Percentiles rank a stretch among this genome's conserved stretches.
Conservation (phyloP, 1,284 basidiomycete species). For the Austroboletus niveus region DNA sequence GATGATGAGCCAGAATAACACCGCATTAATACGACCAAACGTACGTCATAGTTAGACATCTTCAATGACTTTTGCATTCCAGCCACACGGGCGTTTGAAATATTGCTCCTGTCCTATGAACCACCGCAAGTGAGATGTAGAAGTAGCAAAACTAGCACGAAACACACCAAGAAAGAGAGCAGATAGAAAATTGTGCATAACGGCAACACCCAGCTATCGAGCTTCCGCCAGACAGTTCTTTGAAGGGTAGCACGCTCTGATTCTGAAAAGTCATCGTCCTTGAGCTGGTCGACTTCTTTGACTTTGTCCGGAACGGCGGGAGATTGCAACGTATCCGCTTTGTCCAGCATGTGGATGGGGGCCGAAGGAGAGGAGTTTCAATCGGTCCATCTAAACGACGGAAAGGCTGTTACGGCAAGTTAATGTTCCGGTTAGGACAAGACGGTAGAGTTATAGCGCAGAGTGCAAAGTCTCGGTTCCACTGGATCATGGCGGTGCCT, state of each 20-base stretch:
- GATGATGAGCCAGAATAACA: not conserved
- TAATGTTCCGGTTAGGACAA: too few species aligned
- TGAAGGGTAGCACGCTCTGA: conserved; percentile 28
- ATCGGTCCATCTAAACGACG: too few species aligned
- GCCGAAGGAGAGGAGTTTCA: too few species aligned
- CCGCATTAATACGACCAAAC: not conserved
- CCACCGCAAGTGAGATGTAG: not conserved
- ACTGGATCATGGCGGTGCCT: too few species aligned
- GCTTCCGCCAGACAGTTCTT: conserved; percentile 44
- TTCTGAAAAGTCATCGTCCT: conserved; percentile 13
- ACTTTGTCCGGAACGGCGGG: not conserved
- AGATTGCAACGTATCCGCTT: not conserved
- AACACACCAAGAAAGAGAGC: conserved; percentile 48
- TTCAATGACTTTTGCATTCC: conserved; percentile 52
- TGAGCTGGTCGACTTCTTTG: conserved; percentile 9
- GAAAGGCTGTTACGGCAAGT: too few species aligned
- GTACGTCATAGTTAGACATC: conserved; percentile 48
- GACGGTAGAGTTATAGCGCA: too few species aligned
- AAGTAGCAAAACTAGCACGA: not conserved
- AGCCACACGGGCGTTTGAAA: conserved; percentile 59
- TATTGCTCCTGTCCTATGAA: conserved; percentile 42
- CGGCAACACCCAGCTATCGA: conserved; percentile 49
- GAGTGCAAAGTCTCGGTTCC: too few species aligned
- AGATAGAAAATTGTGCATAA: conserved; percentile 50
- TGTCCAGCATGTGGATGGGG: conserved; percentile 1